phyloP scores from a whole-genome alignment of 768 basidiomycete species.

The Tubosaeta brunneosetosa region DNA sequence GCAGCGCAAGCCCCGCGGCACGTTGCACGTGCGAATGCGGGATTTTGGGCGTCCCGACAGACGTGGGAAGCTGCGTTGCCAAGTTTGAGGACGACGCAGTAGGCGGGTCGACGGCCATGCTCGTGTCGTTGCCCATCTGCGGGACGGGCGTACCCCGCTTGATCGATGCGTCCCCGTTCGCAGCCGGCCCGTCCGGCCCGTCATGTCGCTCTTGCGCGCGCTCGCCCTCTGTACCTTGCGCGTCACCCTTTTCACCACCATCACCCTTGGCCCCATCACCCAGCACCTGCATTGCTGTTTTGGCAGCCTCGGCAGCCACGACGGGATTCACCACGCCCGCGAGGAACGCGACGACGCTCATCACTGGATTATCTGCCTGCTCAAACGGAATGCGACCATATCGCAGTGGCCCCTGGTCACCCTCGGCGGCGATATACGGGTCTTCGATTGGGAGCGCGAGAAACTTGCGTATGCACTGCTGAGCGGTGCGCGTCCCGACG shows the following conservation, averaged over 20 bases:
- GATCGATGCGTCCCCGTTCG: conserved; percentile 13
- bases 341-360: conserved; percentile 97
- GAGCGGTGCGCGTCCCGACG: conserved; percentile 84
- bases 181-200: conserved; percentile 9
- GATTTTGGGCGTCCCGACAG: conserved; percentile 30
- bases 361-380: conserved; percentile 94
- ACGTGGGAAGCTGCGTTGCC: background rate
- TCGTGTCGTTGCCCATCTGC: conserved; percentile 17
- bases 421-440: conserved; percentile 76
- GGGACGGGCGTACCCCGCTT: conserved; percentile 13
- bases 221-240: conserved; percentile 42
- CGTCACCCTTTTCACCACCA: conserved; percentile 22
- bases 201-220: conserved; percentile 30
- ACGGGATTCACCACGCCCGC: conserved; percentile 88
- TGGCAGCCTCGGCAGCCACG: conserved; percentile 91
- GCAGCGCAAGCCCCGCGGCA: conserved; percentile 84
- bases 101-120: conserved; percentile 43
- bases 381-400: conserved; percentile 86
- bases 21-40: conserved; percentile 74
- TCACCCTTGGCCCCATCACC: conserved; percentile 52
- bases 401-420: conserved; percentile 67
- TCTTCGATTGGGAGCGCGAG: conserved; percentile 96
- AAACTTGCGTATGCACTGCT: conserved; percentile 96
- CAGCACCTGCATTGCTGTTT: conserved; percentile 79
- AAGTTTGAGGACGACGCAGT: conserved; percentile 12